These are phyloP conservation scores for Diutina catenulata DNA, from an alignment of 1,139 yeast genomes.

Conservation along the genomic window DNA sequence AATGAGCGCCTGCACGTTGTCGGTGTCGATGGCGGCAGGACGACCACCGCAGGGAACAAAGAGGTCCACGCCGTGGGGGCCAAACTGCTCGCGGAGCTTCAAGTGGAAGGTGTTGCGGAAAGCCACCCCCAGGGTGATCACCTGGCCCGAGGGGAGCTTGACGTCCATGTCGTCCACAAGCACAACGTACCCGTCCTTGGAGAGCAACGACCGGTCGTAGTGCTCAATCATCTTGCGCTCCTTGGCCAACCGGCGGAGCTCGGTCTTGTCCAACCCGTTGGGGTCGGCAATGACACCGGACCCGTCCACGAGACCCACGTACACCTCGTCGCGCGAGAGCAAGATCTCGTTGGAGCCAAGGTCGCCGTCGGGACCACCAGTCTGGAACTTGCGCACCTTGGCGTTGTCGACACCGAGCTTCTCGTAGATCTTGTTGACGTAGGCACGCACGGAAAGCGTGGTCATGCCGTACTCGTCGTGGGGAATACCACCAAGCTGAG, in stretches of 20 bases:
- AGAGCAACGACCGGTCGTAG: slow-evolving; percentile 56
- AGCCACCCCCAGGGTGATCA: slow-evolving; percentile 75
- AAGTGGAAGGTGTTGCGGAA: slow-evolving; percentile 90
- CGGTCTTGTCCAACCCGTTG: slow-evolving; percentile 70
- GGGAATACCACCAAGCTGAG: slow-evolving; percentile 91
- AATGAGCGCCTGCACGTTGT: slow-evolving; percentile 63
- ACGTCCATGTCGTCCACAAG: slow-evolving; percentile 80
- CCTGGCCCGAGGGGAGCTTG: slow-evolving; percentile 62
- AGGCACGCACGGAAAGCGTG: slow-evolving; percentile 85
- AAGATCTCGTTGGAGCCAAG: slow-evolving; percentile 91
- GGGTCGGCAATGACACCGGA: slow-evolving; percentile 94
- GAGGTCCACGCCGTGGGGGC: slow-evolving; percentile 51
- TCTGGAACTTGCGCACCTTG: slow-evolving; percentile 68
- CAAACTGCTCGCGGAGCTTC: slow-evolving; percentile 52
- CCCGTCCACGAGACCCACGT: slow-evolving; percentile 89
- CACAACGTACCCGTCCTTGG: slow-evolving; percentile 68
- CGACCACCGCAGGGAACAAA: slow-evolving; percentile 99
- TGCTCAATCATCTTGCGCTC: slow-evolving; percentile 65
- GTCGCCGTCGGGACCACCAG: slow-evolving; percentile 99
- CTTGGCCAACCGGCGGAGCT: slow-evolving; percentile 68
- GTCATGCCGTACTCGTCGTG: slow-evolving; percentile 99
- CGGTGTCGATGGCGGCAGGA: slow-evolving; percentile 90
- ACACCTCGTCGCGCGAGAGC: slow-evolving; percentile 68
- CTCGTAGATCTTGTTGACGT: slow-evolving; percentile 79
- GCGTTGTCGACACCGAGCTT: slow-evolving; percentile 52